A percentile compares a stretch with the other conserved stretches of the same genome.
Evolutionary conservation across 768 basidiomycete genomes (phyloP).

Genomic region (Gelatoporia subvermispora): DNA sequence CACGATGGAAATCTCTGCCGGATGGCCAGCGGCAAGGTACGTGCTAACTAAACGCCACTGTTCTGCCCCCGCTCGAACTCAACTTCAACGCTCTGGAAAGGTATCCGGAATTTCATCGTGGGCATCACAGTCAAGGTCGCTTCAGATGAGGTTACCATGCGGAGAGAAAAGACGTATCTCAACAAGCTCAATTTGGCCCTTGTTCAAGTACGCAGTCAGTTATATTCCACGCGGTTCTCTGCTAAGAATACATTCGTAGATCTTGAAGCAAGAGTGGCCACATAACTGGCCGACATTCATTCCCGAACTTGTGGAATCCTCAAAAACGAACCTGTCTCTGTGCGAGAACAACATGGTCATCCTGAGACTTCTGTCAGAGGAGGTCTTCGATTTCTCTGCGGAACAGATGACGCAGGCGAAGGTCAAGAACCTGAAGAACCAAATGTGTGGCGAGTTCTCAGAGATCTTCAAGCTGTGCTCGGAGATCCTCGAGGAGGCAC

Average conservation of each 20-base stretch:
- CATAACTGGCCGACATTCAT: slow-evolving; percentile 99
- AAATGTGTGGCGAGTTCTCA: slow-evolving; percentile 95
- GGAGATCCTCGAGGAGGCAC: slow-evolving; percentile 95
- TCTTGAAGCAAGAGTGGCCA: slow-evolving; percentile 99
- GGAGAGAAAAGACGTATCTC: slow-evolving; percentile 89
- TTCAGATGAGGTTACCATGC: slow-evolving; percentile 82
- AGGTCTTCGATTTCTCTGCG: slow-evolving; percentile 97
- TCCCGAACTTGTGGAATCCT: slow-evolving; percentile 93
- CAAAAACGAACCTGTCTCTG: slow-evolving; percentile 90
- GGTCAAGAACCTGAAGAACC: slow-evolving; percentile 95
- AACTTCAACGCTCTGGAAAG: slow-evolving; percentile 29
- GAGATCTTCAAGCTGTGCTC: slow-evolving; percentile 98
- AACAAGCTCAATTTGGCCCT: slow-evolving; percentile 97
- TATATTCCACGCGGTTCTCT: background rate
- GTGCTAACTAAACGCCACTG: slow-evolving; percentile 6
- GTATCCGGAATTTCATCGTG: slow-evolving; percentile 96
- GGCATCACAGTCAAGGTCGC: slow-evolving; percentile 89
- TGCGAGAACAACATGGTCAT: slow-evolving; percentile 99
- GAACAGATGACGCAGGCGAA: slow-evolving; percentile 98
- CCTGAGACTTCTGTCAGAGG: slow-evolving; percentile 92
- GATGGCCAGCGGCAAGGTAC: slow-evolving; percentile 88
- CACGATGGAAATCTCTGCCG: slow-evolving; percentile 94
- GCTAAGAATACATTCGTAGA: slow-evolving; percentile 62
- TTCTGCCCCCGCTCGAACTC: background rate
- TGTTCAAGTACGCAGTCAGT: slow-evolving; percentile 65